Conservation (phyloP, 805 yeast species). For the Metschnikowia sp. region DNA sequence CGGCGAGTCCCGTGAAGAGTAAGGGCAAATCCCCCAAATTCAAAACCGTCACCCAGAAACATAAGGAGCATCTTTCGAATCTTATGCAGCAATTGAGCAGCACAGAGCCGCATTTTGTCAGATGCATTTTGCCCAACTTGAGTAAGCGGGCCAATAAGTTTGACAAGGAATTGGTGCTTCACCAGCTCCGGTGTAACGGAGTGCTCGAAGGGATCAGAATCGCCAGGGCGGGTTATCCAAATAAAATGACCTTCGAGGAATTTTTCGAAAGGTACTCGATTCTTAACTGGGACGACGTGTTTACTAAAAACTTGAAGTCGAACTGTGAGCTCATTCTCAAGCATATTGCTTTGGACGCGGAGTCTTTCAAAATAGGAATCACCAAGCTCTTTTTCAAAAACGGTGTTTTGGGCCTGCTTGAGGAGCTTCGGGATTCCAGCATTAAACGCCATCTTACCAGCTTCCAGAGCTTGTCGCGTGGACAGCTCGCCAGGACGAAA, state of each 20-base stretch:
- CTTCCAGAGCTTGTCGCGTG: conserved; percentile 66
- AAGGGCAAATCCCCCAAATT: conserved; percentile 17
- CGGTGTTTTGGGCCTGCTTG: conserved; percentile 76
- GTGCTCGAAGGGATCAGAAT: conserved; percentile 96
- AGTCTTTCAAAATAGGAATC: conserved; percentile 63
- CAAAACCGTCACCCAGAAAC: conserved; percentile 80
- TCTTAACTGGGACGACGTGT: conserved; percentile 47
- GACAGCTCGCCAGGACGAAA: conserved; percentile 51
- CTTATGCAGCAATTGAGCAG: conserved; percentile 68
- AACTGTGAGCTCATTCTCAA: conserved; percentile 67
- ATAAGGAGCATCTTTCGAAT: conserved; percentile 74
- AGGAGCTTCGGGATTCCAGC: conserved; percentile 66
- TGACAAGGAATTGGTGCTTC: conserved; percentile 73
- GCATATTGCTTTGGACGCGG: conserved; percentile 56
- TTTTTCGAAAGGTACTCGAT: conserved; percentile 74
- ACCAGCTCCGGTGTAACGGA: conserved; percentile 94
- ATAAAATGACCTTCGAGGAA: conserved; percentile 78
- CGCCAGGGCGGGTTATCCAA: conserved; percentile 96
- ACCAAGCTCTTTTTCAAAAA: conserved; percentile 73
- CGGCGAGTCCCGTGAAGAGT: conserved; percentile 20
- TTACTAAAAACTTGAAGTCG: conserved; percentile 51
- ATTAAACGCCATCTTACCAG: conserved; percentile 52
- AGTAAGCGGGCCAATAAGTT: conserved; percentile 67
- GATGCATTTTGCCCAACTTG: conserved; percentile 91
- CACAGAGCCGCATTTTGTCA: conserved; percentile 94